Evolutionary conservation across 2,329 filamentous ascomycete species (phyloP).

Genomic region (Hypoxylon sp.): DNA sequence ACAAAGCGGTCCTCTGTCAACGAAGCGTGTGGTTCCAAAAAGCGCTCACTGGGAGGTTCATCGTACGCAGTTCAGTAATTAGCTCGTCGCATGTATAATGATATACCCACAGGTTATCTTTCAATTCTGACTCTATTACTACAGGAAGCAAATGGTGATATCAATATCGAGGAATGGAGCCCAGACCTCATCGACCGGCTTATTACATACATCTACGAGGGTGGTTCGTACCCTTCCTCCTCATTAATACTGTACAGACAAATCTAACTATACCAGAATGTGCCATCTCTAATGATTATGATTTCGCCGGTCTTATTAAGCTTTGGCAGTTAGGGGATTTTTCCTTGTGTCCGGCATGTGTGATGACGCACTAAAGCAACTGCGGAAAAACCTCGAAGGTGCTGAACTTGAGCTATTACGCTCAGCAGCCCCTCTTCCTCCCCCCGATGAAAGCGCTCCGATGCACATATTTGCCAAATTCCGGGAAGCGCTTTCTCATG

Average conservation of each 20-base stretch:
- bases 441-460: neutral
- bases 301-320: neutral
- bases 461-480: neutral
- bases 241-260: neutral
- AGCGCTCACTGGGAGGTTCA: neutral
- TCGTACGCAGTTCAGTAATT: neutral
- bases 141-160: slow-evolving; percentile 3
- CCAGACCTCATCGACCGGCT: neutral
- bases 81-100: neutral
- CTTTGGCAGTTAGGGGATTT: slow-evolving; percentile 9
- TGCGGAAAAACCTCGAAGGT: neutral
- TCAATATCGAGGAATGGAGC: slow-evolving; percentile 3
- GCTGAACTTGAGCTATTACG: neutral
- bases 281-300: neutral
- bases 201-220: neutral
- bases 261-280: neutral
- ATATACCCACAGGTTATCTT: neutral
- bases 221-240: neutral
- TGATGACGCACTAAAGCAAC: neutral
- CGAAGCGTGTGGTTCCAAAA: slow-evolving; percentile 3
- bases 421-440: neutral
- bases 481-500: neutral
- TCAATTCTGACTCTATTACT: neutral
- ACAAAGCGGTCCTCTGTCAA: neutral
- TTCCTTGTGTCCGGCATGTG: slow-evolving; percentile 3